Evolutionary conservation across 257 asterid species (phyloP), one percentile per base, ranked within the genome.

Genomic region (Solanum lignicaule): DNA sequence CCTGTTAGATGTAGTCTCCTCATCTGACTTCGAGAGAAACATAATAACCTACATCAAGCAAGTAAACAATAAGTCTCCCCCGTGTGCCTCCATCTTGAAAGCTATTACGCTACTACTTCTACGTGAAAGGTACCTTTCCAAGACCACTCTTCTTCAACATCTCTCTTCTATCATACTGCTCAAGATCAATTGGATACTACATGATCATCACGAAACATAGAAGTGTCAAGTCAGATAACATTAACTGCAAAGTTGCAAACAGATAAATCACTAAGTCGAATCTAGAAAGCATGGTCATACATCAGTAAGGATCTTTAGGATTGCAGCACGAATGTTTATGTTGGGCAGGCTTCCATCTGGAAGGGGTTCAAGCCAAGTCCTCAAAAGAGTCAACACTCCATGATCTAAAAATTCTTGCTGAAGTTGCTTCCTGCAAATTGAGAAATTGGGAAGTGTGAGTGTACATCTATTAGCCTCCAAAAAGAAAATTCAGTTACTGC

Each of bases 321-420:
- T 93, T 81, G 99, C 98, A 46, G 98, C 98, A 39, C 99, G 96
- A 48, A 97, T 91, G 79, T 97, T 97, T 46, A 95, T 95, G 90
- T 95, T 97, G 18, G 99, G 99, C 74, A 96, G 92, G 93, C 99
- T 95, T 87, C 98, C 98, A 91, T 96, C 99, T 36, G 99, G 99
- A 71, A 96, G 94, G 66, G 99, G 99, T 89, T 96, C 99, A 68
- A 96, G 99, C 98, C 99, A 96, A 89, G 90, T 93, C 92, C 91
- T 94, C 90, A 96, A 83, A 71, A 96, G 95, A 43, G 93, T 93
- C 88, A 96, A 89, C 83, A 96, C 98, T 85, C 99, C 99, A 84
- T 95, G 99, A 83, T 97, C 99, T 35, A 97, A 92, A 92, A 97
- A 97, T 87, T 95, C 98, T 84, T 91, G 99, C 91, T 96, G 99